These are phyloP conservation scores for Penicillium goetzii DNA, from an alignment of 495 filamentous ascomycete genomes.

Conservation along the genomic window DNA sequence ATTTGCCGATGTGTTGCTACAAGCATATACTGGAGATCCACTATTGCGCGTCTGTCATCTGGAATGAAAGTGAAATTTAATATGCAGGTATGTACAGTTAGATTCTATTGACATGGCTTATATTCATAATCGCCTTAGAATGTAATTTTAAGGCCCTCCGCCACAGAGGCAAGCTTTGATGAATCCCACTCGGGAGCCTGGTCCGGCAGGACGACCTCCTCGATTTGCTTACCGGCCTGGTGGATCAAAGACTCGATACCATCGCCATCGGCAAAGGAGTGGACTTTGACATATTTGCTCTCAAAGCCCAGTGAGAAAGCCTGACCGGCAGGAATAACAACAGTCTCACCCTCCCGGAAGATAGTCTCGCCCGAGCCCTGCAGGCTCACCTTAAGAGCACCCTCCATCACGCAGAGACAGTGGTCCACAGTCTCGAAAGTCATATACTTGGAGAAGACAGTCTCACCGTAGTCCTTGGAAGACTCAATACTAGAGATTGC, in stretches of 20 bases:
- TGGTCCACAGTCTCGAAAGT: constrained; percentile 47
- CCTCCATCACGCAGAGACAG: constrained; percentile 44
- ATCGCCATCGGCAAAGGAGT: constrained; percentile 49
- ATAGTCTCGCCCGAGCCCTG: constrained; percentile 31
- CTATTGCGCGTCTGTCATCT: background rate
- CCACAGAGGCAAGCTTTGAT: constrained; percentile 21
- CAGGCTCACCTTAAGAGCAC: constrained; percentile 41
- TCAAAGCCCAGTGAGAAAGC: constrained; percentile 42
- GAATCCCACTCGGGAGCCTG: constrained; percentile 30
- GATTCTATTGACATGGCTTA: constrained; percentile 12
- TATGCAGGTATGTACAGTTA: background rate
- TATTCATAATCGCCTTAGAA: constrained; percentile 18
- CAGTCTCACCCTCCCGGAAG: constrained; percentile 47
- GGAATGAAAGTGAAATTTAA: background rate
- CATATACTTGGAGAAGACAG: constrained; percentile 37
- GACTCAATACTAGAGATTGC: constrained; percentile 53
- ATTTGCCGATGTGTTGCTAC: background rate
- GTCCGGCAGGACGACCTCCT: constrained; percentile 36
- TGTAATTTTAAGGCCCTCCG: constrained; percentile 25
- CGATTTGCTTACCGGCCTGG: constrained; percentile 30
- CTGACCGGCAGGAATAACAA: constrained; percentile 47
- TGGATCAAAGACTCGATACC: constrained; percentile 45
- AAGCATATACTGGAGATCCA: background rate
- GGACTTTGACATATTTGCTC: constrained; percentile 46
- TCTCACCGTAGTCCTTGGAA: constrained; percentile 35